Evolutionary conservation across 2,329 filamentous ascomycete species (phyloP).

Genomic region (Anthostomella pinea): DNA sequence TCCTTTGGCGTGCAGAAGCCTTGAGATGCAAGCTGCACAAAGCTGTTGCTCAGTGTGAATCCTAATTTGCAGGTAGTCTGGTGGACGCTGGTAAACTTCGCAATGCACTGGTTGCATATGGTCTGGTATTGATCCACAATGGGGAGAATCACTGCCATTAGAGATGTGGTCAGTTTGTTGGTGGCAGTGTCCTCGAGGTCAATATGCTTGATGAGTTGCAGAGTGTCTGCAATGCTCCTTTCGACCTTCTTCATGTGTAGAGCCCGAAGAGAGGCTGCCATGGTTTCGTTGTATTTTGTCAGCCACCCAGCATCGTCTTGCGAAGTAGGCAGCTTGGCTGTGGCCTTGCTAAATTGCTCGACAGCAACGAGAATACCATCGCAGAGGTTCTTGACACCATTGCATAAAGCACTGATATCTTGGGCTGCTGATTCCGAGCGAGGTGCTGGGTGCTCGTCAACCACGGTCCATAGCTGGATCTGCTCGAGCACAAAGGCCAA

Average conservation of each 20-base stretch:
- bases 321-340: constrained; percentile 53
- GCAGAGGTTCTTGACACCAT: constrained; percentile 60
- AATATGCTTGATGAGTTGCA: constrained; percentile 30
- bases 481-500: constrained; percentile 65
- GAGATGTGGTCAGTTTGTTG: constrained; percentile 48
- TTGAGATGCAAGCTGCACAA: constrained; percentile 74
- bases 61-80: constrained; percentile 69
- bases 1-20: constrained; percentile 92
- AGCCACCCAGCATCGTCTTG: constrained; percentile 64
- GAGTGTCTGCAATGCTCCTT: constrained; percentile 30
- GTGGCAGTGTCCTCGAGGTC: constrained; percentile 39
- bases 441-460: constrained; percentile 27
- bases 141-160: constrained; percentile 63
- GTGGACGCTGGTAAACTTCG: constrained; percentile 63
- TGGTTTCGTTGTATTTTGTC: constrained; percentile 50
- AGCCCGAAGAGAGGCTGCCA: constrained; percentile 52
- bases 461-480: constrained; percentile 61
- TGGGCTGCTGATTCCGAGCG: constrained; percentile 7
- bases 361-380: constrained; percentile 77
- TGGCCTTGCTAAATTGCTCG: constrained; percentile 63
- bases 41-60: constrained; percentile 71
- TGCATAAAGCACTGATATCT: constrained; percentile 47
- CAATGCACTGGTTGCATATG: constrained; percentile 57
- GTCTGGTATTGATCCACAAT: constrained; percentile 71
- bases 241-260: constrained; percentile 59